Evolutionary conservation across 768 basidiomycete genomes (phyloP).

Genomic region (Clavulina sp.): DNA sequence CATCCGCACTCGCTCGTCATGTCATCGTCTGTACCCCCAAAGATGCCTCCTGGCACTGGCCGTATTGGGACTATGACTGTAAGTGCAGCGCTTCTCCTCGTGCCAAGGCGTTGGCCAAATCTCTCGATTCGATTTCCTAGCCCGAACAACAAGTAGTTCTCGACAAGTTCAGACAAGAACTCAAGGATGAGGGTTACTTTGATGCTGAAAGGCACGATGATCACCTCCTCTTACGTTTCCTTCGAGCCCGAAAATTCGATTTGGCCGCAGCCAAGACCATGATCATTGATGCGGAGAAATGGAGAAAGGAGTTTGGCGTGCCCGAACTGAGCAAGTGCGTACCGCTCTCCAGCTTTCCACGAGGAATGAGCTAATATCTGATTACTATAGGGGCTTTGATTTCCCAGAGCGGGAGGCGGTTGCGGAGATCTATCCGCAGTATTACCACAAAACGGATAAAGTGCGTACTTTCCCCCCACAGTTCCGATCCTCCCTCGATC

Average conservation of each 20-base stretch:
- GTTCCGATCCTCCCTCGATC: background rate
- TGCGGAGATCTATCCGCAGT: slow-evolving; percentile 88
- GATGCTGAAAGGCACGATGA: slow-evolving; percentile 54
- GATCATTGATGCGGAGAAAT: slow-evolving; percentile 66
- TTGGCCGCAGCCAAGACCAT: slow-evolving; percentile 64
- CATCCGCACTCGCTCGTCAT: no score
- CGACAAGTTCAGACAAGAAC: slow-evolving; percentile 46
- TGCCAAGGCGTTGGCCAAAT: background rate
- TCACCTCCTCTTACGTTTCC: slow-evolving; percentile 54
- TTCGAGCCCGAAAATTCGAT: slow-evolving; percentile 89
- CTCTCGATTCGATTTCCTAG: slow-evolving; percentile 8
- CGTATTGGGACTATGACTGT: slow-evolving; percentile 61
- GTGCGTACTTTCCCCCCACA: slow-evolving; percentile 23
- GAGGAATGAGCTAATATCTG: slow-evolving; percentile 3
- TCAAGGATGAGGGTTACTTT: slow-evolving; percentile 42
- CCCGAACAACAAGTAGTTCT: slow-evolving; percentile 42
- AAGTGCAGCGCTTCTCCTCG: background rate
- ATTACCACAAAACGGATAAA: slow-evolving; percentile 91
- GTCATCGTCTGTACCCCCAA: no score
- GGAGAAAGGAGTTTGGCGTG: slow-evolving; percentile 74
- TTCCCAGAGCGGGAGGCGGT: slow-evolving; percentile 72
- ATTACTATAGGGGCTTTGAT: slow-evolving; percentile 48
- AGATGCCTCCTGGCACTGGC: slow-evolving; percentile 40
- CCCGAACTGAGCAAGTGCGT: slow-evolving; percentile 54
- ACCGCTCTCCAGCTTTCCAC: background rate